Conservation (phyloP, 2,329 filamentous ascomycete genomes). For the Westerdykella sp. region DNA sequence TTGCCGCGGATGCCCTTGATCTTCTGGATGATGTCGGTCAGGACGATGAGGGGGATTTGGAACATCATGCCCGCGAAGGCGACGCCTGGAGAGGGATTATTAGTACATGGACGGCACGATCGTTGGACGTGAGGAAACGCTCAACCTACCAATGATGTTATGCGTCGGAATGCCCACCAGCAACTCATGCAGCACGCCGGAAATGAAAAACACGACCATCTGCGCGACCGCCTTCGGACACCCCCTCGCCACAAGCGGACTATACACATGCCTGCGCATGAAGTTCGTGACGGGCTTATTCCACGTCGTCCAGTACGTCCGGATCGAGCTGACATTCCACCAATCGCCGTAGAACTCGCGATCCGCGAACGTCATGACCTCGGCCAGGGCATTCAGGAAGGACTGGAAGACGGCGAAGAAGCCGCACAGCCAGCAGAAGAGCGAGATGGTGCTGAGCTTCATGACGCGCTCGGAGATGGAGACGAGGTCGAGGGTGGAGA, state of each 20-base stretch:
- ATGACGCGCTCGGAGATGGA: constrained; percentile 84
- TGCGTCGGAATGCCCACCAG: constrained; percentile 92
- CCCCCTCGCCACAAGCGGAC: constrained; percentile 77
- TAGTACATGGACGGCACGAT: constrained; percentile 11
- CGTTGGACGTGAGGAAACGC: neutral
- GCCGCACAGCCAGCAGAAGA: constrained; percentile 94
- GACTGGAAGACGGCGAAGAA: constrained; percentile 97
- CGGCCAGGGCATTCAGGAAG: constrained; percentile 82
- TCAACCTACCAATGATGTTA: constrained; percentile 66
- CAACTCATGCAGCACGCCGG: constrained; percentile 83
- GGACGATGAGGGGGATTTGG: constrained; percentile 78
- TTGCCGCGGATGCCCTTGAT: constrained; percentile 69
- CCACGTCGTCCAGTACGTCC: constrained; percentile 91
- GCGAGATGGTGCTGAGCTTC: constrained; percentile 90
- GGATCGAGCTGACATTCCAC: constrained; percentile 82
- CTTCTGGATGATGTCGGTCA: constrained; percentile 75
- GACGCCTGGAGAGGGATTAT: constrained; percentile 55
- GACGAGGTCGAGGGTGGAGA: constrained; percentile 70
- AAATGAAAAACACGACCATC: constrained; percentile 78
- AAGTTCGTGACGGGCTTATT: constrained; percentile 97
- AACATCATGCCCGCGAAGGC: constrained; percentile 92
- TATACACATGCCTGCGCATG: constrained; percentile 91
- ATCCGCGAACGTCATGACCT: constrained; percentile 84
- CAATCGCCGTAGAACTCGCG: constrained; percentile 94
- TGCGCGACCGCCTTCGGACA: constrained; percentile 67